Base-by-base conservation (phyloP, 208 protist genomes). In the Leishmania arabica region DNA sequence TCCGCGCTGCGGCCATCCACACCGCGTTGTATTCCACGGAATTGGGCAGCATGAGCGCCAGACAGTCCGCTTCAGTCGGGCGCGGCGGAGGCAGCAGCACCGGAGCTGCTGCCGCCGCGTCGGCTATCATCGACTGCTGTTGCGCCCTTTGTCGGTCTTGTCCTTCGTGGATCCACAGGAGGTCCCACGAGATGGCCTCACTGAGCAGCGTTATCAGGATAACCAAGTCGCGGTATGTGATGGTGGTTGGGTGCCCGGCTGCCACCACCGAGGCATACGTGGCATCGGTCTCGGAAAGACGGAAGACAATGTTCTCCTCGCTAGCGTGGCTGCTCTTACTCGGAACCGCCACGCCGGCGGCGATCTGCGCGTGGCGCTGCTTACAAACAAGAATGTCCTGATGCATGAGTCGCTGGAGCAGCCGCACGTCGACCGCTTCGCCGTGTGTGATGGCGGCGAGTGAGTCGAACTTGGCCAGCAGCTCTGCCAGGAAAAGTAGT, bases 21-120 rank as follows among this genome's bases (percentile, higher is more conserved):
- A 94, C 75, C 15, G 84, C 66, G 79, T 89, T 91, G 82, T 91
- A 94, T 76, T 94, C 86, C 58, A 90, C 81, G 47, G 81, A 86
- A 64, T 94, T 92, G 47, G 86, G 85, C 78, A 94, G 56, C 87
- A 92, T 91, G 54, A 94, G 62, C 2, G 91, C 88, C 21, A 94
- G 66, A 68, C 84, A 88, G 77, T 89, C 80, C 7, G 84, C 58
- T 58, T 85, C 51, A 9, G 51, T 83, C 1, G 51, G 21, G 24
- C 47, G 58, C 47, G 49, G 53, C 53, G 34, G 75, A 27, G 27
- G 72, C 49, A 24, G 70, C 27, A 37, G 4, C 15, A n/a, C 47
- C 49, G 47, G 45, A 2, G 45, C 45, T 47, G 45, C 47, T 19
- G 70, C 4, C 3, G 42, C 49, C 1, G 70, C 70, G 70, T 60